These are phyloP conservation scores for Aspergillus alliaceus DNA, from an alignment of 2,329 filamentous ascomycete species.

Conservation along the genomic window DNA sequence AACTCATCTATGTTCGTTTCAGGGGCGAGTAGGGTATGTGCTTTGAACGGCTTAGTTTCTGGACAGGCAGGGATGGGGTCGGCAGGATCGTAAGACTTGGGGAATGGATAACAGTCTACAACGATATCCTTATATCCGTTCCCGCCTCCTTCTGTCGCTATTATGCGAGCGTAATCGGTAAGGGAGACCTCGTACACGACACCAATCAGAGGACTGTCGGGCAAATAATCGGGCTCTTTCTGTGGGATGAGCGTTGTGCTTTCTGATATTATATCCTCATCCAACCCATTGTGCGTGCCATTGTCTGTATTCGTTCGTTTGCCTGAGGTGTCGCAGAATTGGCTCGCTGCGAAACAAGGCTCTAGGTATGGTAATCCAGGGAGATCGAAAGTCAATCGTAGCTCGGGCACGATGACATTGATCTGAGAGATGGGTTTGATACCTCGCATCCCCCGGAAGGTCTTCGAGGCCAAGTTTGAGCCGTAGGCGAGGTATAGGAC, in stretches of 20 bases:
- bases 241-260: slow-evolving; percentile 32
- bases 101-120: slow-evolving; percentile 73
- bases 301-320: slow-evolving; percentile 8
- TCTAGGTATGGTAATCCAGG: slow-evolving; percentile 83
- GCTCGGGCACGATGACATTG: slow-evolving; percentile 76
- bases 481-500: slow-evolving; percentile 86
- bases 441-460: slow-evolving; percentile 73
- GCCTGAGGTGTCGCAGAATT: slow-evolving; percentile 52
- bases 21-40: slow-evolving; percentile 80
- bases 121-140: slow-evolving; percentile 79
- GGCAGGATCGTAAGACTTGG: slow-evolving; percentile 48
- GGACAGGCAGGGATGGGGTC: slow-evolving; percentile 65
- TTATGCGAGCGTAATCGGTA: slow-evolving; percentile 79
- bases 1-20: slow-evolving; percentile 27
- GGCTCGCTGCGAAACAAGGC: slow-evolving; percentile 88
- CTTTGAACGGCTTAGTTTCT: slow-evolving; percentile 67
- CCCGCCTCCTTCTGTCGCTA: slow-evolving; percentile 87
- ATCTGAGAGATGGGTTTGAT: slow-evolving; percentile 79
- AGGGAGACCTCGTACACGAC: slow-evolving; percentile 93
- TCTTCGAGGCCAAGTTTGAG: slow-evolving; percentile 79
- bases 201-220: slow-evolving; percentile 76
- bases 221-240: slow-evolving; percentile 25
- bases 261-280: slow-evolving; percentile 25
- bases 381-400: slow-evolving; percentile 81
- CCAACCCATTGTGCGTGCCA: slow-evolving; percentile 2